A percentile compares a stretch with the other conserved stretches of the same genome.
Conservation (phyloP, 805 yeast genomes). For the Candida chauliodis region DNA sequence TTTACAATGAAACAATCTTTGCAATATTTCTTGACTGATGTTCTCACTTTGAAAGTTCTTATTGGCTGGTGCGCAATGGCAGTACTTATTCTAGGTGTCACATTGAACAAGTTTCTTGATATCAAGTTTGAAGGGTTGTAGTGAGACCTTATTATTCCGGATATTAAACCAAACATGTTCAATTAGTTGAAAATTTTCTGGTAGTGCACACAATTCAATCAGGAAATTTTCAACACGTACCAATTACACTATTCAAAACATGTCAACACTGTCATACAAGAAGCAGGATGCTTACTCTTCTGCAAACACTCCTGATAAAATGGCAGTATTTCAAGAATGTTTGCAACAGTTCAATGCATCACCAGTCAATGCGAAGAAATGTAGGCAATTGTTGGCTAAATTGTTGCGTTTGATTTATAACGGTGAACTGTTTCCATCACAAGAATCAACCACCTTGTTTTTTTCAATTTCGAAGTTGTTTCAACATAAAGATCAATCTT, state of each 20-base stretch:
- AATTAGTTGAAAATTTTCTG: slow-evolving; percentile 3
- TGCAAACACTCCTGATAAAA: slow-evolving; percentile 77
- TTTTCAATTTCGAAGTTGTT: slow-evolving; percentile 92
- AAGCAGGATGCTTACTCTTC: slow-evolving; percentile 66
- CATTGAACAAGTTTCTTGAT: slow-evolving; percentile 9
- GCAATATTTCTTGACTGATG: slow-evolving; percentile 92
- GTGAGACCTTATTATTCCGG: slow-evolving; percentile 17
- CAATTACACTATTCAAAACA: slow-evolving; percentile 18
- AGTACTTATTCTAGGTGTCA: slow-evolving; percentile 12
- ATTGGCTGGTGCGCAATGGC: slow-evolving; percentile 14
- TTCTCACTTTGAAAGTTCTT: slow-evolving; percentile 86
- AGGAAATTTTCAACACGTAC: slow-evolving; percentile 4
- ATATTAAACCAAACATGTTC: slow-evolving; percentile 10
- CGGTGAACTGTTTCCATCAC: slow-evolving; percentile 83
- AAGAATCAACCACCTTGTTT: slow-evolving; percentile 88
- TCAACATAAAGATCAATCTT: slow-evolving; percentile 82
- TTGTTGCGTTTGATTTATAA: slow-evolving; percentile 75
- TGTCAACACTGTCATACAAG: slow-evolving; percentile 84
- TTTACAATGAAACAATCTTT: slow-evolving; percentile 85
- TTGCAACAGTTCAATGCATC: slow-evolving; percentile 87
- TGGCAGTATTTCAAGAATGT: slow-evolving; percentile 97
- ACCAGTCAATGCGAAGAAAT: slow-evolving; percentile 82
- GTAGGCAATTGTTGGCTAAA: slow-evolving; percentile 79
- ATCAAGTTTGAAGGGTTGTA: slow-evolving; percentile 1
- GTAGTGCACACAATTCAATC: slow-evolving; percentile 4